These are phyloP conservation scores for Takashimella tepidaria DNA, from an alignment of 1,284 basidiomycete species.

Conservation along the genomic window DNA sequence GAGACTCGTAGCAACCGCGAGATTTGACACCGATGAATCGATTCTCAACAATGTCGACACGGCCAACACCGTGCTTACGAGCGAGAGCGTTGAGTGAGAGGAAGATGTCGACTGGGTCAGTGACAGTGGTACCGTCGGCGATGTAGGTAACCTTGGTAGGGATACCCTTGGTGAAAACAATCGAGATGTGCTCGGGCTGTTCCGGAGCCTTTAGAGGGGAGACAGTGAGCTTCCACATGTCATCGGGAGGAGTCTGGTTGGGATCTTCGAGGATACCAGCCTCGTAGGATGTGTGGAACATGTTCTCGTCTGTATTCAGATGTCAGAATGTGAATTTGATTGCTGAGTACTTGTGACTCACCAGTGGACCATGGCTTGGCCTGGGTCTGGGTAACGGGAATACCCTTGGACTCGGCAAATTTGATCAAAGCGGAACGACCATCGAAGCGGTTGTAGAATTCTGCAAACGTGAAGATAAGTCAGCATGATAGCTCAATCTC, in stretches of 20 bases:
- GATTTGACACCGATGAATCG: conserved; percentile 99
- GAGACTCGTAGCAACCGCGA: conserved; percentile 97
- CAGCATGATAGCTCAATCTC: not conserved
- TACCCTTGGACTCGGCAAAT: conserved; percentile 82
- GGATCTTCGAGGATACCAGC: conserved; percentile 98
- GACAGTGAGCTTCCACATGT: conserved; percentile 99
- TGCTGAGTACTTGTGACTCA: conserved; percentile 17
- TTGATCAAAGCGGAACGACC: conserved; percentile 88
- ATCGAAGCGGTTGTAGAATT: conserved; percentile 96
- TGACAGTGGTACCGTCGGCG: conserved; percentile 55
- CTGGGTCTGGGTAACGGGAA: conserved; percentile 91
- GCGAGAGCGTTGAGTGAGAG: conserved; percentile 84
- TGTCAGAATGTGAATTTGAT: not conserved
- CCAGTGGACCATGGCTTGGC: conserved; percentile 97
- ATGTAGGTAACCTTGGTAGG: conserved; percentile 70
- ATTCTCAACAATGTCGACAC: conserved; percentile 99
- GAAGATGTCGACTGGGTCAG: conserved; percentile 96
- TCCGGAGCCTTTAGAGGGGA: conserved; percentile 77
- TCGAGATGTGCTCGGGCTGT: conserved; percentile 71
- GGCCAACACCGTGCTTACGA: conserved; percentile 89
- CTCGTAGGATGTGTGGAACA: conserved; percentile 99
- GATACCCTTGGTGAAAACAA: conserved; percentile 81
- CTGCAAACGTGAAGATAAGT: conserved; percentile 48
- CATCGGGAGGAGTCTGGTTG: conserved; percentile 85
- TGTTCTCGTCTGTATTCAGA: conserved; percentile 74